These are phyloP conservation scores for Coemansia sp. DNA, from an alignment of 192 early-diverging fungal species.

Conservation along the genomic window DNA sequence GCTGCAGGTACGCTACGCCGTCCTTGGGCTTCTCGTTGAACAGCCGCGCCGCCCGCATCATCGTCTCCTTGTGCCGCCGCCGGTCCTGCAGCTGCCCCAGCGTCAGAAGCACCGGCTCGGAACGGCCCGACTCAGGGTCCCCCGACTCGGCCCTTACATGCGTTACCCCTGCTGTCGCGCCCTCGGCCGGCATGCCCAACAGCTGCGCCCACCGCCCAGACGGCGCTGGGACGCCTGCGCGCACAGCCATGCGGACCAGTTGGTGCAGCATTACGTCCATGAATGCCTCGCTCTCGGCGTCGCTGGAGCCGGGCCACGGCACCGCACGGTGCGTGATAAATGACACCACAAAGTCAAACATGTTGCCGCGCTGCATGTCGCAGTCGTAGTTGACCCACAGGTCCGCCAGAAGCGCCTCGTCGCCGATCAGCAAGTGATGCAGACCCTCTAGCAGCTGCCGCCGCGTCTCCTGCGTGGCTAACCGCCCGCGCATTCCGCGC, in stretches of 20 bases:
- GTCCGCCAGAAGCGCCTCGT: slow-evolving; percentile 76
- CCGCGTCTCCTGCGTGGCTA: slow-evolving; percentile 74
- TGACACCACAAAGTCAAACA: slow-evolving; percentile 69
- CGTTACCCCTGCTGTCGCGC: slow-evolving; percentile 8
- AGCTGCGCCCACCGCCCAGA: slow-evolving; percentile 26
- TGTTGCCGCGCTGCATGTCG: slow-evolving; percentile 73
- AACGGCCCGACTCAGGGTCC: slow-evolving; percentile 3
- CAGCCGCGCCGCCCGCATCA: slow-evolving; percentile 71
- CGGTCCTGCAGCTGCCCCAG: slow-evolving; percentile 36
- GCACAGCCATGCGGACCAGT: slow-evolving; percentile 36
- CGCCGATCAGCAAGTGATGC: slow-evolving; percentile 59
- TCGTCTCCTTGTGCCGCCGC: slow-evolving; percentile 68
- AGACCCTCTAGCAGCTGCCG: slow-evolving; percentile 80
- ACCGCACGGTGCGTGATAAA: slow-evolving; percentile 42
- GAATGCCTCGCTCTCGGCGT: slow-evolving; percentile 38
- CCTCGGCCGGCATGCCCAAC: slow-evolving; percentile 18
- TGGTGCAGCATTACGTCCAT: slow-evolving; percentile 46
- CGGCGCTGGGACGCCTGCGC: slow-evolving; percentile 35
- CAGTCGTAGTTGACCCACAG: slow-evolving; percentile 96
- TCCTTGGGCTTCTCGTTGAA: slow-evolving; percentile 89
- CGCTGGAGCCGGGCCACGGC: slow-evolving; percentile 28
- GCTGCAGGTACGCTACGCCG: slow-evolving; percentile 80
- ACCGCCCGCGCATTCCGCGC: slow-evolving; percentile 37
- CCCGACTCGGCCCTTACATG: not conserved
- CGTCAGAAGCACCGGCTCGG: slow-evolving; percentile 8